Conservation (phyloP, 2,329 filamentous ascomycete genomes). For the Sordariomycetes sp. region DNA sequence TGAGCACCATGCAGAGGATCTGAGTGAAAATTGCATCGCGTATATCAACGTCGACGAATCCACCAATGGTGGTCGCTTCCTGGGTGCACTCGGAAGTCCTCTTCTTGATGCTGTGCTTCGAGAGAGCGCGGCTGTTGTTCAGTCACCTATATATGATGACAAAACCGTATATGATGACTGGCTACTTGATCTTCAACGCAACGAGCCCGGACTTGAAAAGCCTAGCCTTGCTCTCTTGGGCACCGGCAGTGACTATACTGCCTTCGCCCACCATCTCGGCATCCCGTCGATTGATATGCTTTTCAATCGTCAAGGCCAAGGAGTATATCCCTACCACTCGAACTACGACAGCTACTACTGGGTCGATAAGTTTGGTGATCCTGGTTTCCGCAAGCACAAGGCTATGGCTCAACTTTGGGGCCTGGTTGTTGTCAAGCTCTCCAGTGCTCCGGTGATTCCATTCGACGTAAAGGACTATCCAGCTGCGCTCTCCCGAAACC, state of each 20-base stretch:
- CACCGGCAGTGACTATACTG: constrained; percentile 51
- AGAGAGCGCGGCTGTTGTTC: constrained; percentile 37
- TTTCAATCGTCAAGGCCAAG: constrained; percentile 25
- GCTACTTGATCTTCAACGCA: constrained; percentile 14
- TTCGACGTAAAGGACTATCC: neutral
- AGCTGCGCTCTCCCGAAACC: neutral
- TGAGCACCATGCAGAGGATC: constrained; percentile 61
- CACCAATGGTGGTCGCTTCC: constrained; percentile 47
- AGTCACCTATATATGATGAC: constrained; percentile 39
- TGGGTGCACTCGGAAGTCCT: constrained; percentile 46
- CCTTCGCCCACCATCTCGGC: constrained; percentile 50
- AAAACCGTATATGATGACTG: constrained; percentile 32
- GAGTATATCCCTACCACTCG: constrained; percentile 58
- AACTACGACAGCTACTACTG: constrained; percentile 69
- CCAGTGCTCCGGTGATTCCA: constrained; percentile 2
- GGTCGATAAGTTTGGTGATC: constrained; percentile 63
- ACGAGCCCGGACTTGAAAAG: constrained; percentile 21
- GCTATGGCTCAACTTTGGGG: constrained; percentile 37
- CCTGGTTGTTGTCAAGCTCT: constrained; percentile 8
- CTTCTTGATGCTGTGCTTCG: constrained; percentile 50
- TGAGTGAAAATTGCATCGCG: constrained; percentile 51
- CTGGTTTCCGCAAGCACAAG: constrained; percentile 39
- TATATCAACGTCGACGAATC: constrained; percentile 32
- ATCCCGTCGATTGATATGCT: constrained; percentile 44
- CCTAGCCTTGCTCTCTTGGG: constrained; percentile 37